phyloP scores from a whole-genome alignment of 2,329 filamentous ascomycete species.

The Tetracladium maxilliforme region DNA sequence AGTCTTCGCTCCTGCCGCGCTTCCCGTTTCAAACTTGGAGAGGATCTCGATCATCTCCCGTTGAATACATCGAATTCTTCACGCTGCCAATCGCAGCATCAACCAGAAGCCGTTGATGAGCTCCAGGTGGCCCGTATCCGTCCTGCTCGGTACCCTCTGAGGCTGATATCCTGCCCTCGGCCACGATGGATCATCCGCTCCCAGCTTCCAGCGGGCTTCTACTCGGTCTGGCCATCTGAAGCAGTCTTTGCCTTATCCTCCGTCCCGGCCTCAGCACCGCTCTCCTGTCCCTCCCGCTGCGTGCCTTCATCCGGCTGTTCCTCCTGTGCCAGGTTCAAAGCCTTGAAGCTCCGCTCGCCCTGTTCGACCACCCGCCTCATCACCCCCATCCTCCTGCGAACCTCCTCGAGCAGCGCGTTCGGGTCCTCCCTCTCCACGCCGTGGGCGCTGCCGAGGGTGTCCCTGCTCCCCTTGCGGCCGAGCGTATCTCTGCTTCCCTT shows the following conservation, averaged over 20 bases:
- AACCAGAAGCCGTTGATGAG: neutral
- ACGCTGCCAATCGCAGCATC: neutral
- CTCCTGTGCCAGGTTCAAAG: conserved; percentile 6
- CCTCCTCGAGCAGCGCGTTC: conserved; percentile 35
- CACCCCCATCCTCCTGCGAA: conserved; percentile 39
- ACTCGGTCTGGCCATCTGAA: neutral
- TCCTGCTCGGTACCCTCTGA: neutral
- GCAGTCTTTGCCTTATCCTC: neutral
- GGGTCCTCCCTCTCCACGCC: conserved; percentile 27
- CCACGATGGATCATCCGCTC: neutral
- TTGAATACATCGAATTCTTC: no score
- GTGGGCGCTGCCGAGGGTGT: neutral
- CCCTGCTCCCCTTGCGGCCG: conserved; percentile 1
- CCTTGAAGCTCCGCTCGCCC: conserved; percentile 22
- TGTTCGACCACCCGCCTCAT: conserved; percentile 37
- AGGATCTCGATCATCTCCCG: no score
- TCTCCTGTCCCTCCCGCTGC: conserved; percentile 2
- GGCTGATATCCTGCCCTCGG: neutral
- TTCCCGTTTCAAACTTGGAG: no score
- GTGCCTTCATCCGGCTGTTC: conserved; percentile 3
- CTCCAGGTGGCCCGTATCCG: neutral
- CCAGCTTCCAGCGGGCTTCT: neutral
- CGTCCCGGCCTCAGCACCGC: conserved; percentile 2
- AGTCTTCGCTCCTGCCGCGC: no score
- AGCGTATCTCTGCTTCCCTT: conserved; percentile 1